These are phyloP conservation scores for Calonectria leucothoes DNA, from an alignment of 2,329 filamentous ascomycete genomes.

Conservation along the genomic window DNA sequence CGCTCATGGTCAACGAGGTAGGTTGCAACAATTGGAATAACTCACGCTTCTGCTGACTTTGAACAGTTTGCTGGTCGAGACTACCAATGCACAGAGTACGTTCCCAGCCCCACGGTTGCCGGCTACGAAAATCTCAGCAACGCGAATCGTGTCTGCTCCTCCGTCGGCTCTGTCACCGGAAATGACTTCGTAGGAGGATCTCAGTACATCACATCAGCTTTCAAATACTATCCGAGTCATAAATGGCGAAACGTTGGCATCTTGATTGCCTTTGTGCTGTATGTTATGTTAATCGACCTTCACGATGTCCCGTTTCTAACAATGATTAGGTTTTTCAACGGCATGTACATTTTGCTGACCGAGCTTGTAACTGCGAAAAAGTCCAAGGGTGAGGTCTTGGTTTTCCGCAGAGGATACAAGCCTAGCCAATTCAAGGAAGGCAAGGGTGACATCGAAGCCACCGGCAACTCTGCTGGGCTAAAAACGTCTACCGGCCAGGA, in stretches of 20 bases:
- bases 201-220: constrained; percentile 54
- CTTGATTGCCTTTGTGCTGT: constrained; percentile 66
- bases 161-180: constrained; percentile 61
- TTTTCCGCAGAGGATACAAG: constrained; percentile 79
- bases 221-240: constrained; percentile 67
- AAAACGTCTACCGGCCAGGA: neutral
- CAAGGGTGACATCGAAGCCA: neutral
- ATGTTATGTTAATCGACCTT: neutral
- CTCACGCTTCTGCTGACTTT: neutral
- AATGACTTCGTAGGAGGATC: constrained; percentile 57
- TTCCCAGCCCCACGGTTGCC: constrained; percentile 49
- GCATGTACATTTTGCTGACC: constrained; percentile 70
- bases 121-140: constrained; percentile 40
- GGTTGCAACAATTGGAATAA: neutral
- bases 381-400: constrained; percentile 80
- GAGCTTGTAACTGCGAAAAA: constrained; percentile 75
- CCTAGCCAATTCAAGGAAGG: constrained; percentile 34
- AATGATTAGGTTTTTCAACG: constrained; percentile 58
- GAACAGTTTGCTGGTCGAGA: constrained; percentile 69
- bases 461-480: neutral
- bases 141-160: constrained; percentile 55
- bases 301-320: neutral
- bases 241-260: constrained; percentile 80
- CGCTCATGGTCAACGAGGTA: constrained; percentile 81
- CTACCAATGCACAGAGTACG: constrained; percentile 63